These are phyloP conservation scores for Exophiala bonariae DNA, from an alignment of 2,329 filamentous ascomycete species.

Conservation along the genomic window DNA sequence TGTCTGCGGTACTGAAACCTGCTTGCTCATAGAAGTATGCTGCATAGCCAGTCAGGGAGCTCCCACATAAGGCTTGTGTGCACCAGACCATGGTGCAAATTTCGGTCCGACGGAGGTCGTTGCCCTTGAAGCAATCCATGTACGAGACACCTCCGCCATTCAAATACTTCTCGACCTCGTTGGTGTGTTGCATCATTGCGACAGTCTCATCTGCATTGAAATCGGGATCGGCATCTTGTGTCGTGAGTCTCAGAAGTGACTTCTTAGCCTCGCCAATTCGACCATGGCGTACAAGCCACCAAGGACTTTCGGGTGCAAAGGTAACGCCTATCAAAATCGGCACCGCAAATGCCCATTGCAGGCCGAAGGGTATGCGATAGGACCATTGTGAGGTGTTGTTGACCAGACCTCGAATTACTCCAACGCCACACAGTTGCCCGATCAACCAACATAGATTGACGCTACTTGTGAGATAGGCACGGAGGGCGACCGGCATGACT, in stretches of 20 bases:
- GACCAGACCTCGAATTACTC: constrained; percentile 47
- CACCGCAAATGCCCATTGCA: constrained; percentile 55
- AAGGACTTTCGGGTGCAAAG: constrained; percentile 52
- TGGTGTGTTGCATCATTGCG: constrained; percentile 59
- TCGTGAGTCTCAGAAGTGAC: constrained; percentile 42
- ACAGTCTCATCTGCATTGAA: constrained; percentile 51
- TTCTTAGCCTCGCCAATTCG: constrained; percentile 42
- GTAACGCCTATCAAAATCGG: constrained; percentile 45
- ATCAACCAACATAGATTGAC: constrained; percentile 61
- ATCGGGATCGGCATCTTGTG: constrained; percentile 36
- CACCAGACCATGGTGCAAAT: constrained; percentile 33
- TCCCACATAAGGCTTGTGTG: constrained; percentile 35
- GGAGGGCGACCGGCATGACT: constrained; percentile 44
- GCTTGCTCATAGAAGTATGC: constrained; percentile 37
- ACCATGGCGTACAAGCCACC: constrained; percentile 50
- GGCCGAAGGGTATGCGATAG: constrained; percentile 51
- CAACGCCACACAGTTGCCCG: constrained; percentile 54
- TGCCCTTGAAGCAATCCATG: constrained; percentile 39
- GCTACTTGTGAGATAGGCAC: constrained; percentile 55
- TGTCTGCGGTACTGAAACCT: constrained; percentile 40
- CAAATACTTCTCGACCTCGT: constrained; percentile 40
- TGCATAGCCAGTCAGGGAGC: constrained; percentile 33
- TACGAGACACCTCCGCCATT: constrained; percentile 32
- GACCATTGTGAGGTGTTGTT: constrained; percentile 45
- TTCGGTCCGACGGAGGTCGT: constrained; percentile 36